These are phyloP conservation scores for Boletus speciosus DNA, from an alignment of 768 basidiomycete genomes.

Conservation along the genomic window DNA sequence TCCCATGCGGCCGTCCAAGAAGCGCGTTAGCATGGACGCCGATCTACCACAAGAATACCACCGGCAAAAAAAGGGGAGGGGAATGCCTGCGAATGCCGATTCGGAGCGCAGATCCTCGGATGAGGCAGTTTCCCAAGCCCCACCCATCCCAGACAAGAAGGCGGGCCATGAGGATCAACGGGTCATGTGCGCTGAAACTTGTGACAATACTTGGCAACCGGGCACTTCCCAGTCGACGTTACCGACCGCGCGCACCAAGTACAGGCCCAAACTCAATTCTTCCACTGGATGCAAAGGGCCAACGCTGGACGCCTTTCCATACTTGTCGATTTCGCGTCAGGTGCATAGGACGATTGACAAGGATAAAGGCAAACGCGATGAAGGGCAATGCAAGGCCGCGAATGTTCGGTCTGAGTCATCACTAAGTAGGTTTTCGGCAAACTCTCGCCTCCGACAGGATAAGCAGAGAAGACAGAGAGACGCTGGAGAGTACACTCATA, in stretches of 20 bases:
- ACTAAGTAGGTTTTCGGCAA: conserved; percentile 3
- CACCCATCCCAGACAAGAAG: background rate
- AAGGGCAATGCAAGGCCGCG: conserved; percentile 2
- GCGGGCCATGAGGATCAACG: conserved; percentile 5
- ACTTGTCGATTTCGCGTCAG: conserved; percentile 14
- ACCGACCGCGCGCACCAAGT: conserved; percentile 31
- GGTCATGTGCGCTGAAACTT: conserved; percentile 2
- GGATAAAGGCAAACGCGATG: conserved; percentile 12
- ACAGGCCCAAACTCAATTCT: conserved; percentile 18
- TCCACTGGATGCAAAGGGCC: conserved; percentile 16
- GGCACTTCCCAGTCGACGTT: conserved; percentile 10
- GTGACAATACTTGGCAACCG: conserved; percentile 1
- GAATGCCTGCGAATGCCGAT: conserved; percentile 5
- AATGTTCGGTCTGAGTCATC: background rate
- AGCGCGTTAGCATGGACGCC: conserved; percentile 41
- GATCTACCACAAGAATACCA: conserved; percentile 18
- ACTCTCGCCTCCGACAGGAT: background rate
- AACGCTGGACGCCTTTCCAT: conserved; percentile 17
- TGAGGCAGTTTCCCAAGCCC: conserved; percentile 10
- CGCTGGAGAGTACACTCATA: background rate
- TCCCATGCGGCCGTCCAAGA: conserved; percentile 43
- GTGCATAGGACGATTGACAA: conserved; percentile 4
- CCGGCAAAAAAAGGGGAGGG: conserved; percentile 34
- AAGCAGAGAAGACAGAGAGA: background rate
- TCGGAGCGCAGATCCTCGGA: conserved; percentile 17